phyloP scores from a whole-genome alignment of 2,329 filamentous ascomycete genomes.

The Trichoderma aggressivum region DNA sequence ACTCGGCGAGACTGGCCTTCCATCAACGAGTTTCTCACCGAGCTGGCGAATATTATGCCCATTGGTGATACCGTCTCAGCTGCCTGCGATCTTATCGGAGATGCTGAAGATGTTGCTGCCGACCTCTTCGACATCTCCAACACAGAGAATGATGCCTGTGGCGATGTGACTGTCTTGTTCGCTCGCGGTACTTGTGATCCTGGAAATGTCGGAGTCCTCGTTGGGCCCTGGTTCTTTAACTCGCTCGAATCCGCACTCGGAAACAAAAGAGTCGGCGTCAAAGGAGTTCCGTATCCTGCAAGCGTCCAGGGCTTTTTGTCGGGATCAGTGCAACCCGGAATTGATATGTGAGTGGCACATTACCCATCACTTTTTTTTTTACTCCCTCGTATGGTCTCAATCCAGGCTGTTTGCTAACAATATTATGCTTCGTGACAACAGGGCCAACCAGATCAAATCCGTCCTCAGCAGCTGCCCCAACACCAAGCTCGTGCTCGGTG shows the following conservation, averaged over 20 bases:
- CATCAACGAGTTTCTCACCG: conserved; percentile 18
- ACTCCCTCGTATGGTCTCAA: not conserved
- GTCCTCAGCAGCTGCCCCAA: conserved; percentile 30
- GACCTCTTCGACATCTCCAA: conserved; percentile 20
- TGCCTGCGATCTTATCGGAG: conserved; percentile 19
- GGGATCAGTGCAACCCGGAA: conserved; percentile 23
- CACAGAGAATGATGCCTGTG: conserved; percentile 22
- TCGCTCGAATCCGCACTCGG: conserved; percentile 22
- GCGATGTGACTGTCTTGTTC: conserved; percentile 30
- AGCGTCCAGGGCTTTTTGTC: conserved; percentile 28
- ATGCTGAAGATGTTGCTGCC: conserved; percentile 20
- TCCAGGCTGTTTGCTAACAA: not conserved
- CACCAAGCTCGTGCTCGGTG: conserved; percentile 27
- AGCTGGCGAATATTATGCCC: conserved; percentile 20
- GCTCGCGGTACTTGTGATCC: conserved; percentile 32
- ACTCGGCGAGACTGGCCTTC: conserved; percentile 9
- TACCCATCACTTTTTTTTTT: no score
- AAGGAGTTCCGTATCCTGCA: conserved; percentile 30
- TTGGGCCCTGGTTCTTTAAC: conserved; percentile 28
- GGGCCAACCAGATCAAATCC: conserved; percentile 33
- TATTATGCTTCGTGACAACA: conserved; percentile 13
- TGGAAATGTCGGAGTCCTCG: conserved; percentile 30
- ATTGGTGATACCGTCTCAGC: conserved; percentile 17
- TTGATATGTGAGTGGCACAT: conserved; percentile 24
- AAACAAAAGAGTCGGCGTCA: conserved; percentile 23